Evolutionary conservation across 768 basidiomycete genomes (phyloP).

Genomic region (Boletus edulis): DNA sequence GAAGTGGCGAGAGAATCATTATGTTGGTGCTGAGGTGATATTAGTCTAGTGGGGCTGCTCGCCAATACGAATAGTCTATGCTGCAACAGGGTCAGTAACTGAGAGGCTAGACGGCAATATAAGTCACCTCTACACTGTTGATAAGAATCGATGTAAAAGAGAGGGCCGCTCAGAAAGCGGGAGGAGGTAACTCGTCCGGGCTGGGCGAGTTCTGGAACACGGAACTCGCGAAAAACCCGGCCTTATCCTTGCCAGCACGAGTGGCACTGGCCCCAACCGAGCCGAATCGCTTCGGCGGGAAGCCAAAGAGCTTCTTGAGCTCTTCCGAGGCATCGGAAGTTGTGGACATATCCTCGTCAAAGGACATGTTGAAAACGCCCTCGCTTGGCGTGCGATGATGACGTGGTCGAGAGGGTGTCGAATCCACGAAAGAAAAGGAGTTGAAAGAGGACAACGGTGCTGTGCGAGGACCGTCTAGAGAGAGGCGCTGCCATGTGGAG

Average conservation of each 20-base stretch:
- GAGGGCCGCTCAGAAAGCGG: slow-evolving; percentile 51
- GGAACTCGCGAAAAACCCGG: slow-evolving; percentile 74
- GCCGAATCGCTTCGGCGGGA: slow-evolving; percentile 29
- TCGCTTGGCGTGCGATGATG: slow-evolving; percentile 66
- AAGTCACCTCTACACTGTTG: slow-evolving; percentile 42
- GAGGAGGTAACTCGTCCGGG: slow-evolving; percentile 76
- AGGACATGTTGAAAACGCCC: slow-evolving; percentile 71
- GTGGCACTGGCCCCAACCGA: slow-evolving; percentile 27
- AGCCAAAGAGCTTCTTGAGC: slow-evolving; percentile 33
- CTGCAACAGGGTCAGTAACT: slow-evolving; percentile 13
- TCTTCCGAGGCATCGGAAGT: slow-evolving; percentile 41
- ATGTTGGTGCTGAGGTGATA: slow-evolving; percentile 33
- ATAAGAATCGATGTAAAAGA: slow-evolving; percentile 20
- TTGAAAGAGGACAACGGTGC: slow-evolving; percentile 44
- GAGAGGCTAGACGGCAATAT: neutral
- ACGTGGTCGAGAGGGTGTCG: slow-evolving; percentile 37
- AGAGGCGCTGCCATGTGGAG: slow-evolving; percentile 33
- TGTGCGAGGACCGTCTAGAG: slow-evolving; percentile 46
- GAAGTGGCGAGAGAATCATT: slow-evolving; percentile 22
- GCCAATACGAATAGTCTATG: slow-evolving; percentile 39
- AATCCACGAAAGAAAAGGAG: slow-evolving; percentile 40
- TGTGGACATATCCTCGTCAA: slow-evolving; percentile 59
- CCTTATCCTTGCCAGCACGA: slow-evolving; percentile 32
- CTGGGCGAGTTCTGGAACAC: slow-evolving; percentile 85
- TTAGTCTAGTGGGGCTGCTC: slow-evolving; percentile 36